A percentile compares a stretch with the other conserved stretches of the same genome.
Evolutionary conservation across 1,284 basidiomycete genomes (phyloP).

Genomic region (Ustilago nuda): DNA sequence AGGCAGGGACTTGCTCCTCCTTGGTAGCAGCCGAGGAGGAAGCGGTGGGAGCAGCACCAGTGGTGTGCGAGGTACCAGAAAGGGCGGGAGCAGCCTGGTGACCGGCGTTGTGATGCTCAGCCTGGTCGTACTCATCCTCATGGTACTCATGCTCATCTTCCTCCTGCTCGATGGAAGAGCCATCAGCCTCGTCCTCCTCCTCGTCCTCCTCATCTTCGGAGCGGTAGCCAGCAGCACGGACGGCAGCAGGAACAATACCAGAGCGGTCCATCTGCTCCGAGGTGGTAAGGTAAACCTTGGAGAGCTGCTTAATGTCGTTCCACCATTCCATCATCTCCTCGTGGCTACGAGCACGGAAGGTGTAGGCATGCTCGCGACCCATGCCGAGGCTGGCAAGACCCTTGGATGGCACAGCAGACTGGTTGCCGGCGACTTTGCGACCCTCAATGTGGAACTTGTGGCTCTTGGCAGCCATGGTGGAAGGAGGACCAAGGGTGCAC

Average conservation of each 20-base stretch:
- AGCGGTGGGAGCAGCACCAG: conserved; percentile 40
- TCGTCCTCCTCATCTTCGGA: conserved; percentile 73
- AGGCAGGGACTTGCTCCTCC: conserved; percentile 68
- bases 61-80: conserved; percentile 53
- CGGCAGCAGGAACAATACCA: conserved; percentile 92
- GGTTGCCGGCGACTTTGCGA: conserved; percentile 79
- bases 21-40: conserved; percentile 62
- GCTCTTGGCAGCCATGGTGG: conserved; percentile 76
- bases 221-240: conserved; percentile 85
- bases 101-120: conserved; percentile 45
- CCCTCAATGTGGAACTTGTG: conserved; percentile 99
- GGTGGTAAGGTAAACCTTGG: conserved; percentile 93
- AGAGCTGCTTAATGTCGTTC: conserved; percentile 97
- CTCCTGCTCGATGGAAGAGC: conserved; percentile 80
- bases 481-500: conserved; percentile 96
- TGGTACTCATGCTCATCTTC: conserved; percentile 74
- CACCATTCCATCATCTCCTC: conserved; percentile 99
- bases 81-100: conserved; percentile 56
- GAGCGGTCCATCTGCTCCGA: conserved; percentile 92
- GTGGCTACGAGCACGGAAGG: conserved; percentile 87
- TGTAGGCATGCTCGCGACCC: conserved; percentile 78
- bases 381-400: conserved; percentile 73
- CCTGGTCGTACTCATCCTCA: conserved; percentile 69
- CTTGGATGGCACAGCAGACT: conserved; percentile 75
- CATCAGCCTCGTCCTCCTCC: conserved; percentile 78